A percentile compares a stretch with the other conserved stretches of the same genome.
Conservation (phyloP, 2,329 filamentous ascomycete species). For the Phialophora tarda region DNA sequence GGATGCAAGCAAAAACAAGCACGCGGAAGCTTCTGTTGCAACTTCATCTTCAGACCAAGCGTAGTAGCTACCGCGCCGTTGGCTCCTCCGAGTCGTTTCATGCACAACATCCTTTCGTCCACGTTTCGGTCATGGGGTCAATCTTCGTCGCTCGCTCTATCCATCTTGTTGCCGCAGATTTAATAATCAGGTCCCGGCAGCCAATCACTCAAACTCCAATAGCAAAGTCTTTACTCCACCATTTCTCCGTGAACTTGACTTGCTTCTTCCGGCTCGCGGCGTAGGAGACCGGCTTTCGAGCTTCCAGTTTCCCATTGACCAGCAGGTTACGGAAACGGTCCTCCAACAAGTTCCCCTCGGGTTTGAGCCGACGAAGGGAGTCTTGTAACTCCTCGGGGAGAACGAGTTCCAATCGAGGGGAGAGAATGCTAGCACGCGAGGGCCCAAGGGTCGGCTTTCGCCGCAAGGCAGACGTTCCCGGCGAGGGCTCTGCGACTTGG, state of each 20-base stretch:
- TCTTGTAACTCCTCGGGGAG: conserved; percentile 83
- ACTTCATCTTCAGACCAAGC: neutral
- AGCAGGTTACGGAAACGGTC: conserved; percentile 90
- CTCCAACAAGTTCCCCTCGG: conserved; percentile 92
- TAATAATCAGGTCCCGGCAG: neutral
- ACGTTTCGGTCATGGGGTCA: neutral
- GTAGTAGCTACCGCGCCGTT: neutral
- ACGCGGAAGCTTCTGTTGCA: neutral
- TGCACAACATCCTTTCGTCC: neutral
- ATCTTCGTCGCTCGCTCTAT: neutral
- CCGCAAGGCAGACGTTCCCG: conserved; percentile 15
- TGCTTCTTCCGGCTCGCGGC: conserved; percentile 75
- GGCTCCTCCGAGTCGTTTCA: neutral
- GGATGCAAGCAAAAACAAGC: neutral
- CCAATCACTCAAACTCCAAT: neutral
- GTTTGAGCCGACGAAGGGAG: conserved; percentile 79
- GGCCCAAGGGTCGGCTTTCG: conserved; percentile 29
- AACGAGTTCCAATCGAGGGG: conserved; percentile 80
- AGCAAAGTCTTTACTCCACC: conserved; percentile 91
- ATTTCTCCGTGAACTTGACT: conserved; percentile 88
- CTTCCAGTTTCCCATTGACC: conserved; percentile 86
- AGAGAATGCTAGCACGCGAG: conserved; percentile 60
- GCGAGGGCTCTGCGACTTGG: neutral
- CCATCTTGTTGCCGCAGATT: neutral
- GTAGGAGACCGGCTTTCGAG: conserved; percentile 76